These are phyloP conservation scores for Globisporangium orthogonon DNA, from an alignment of 352 stramenopile species.

Conservation along the genomic window DNA sequence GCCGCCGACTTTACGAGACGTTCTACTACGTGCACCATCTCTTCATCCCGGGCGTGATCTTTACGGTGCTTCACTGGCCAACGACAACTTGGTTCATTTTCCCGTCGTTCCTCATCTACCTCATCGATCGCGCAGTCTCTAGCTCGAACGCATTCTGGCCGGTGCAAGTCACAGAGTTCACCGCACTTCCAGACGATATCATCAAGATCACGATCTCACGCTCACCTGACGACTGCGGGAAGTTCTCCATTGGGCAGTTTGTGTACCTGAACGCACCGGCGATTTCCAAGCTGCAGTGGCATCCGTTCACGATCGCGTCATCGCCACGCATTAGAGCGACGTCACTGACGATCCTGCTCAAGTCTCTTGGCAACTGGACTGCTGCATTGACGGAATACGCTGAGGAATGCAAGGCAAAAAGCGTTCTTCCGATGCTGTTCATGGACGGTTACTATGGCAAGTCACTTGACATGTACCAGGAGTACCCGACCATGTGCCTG, in stretches of 20 bases:
- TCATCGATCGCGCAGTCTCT: conserved; percentile 26
- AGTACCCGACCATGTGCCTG: conserved; percentile 28
- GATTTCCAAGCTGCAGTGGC: conserved; percentile 48
- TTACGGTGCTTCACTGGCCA: conserved; percentile 31
- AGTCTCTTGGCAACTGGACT: conserved; percentile 39
- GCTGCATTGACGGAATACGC: conserved; percentile 22
- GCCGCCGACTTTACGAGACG: conserved; percentile 29
- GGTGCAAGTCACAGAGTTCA: conserved; percentile 22
- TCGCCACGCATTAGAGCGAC: conserved; percentile 18
- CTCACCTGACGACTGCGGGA: conserved; percentile 6
- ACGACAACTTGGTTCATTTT: conserved; percentile 30
- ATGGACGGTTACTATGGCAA: conserved; percentile 38
- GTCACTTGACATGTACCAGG: conserved; percentile 24
- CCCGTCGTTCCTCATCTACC: conserved; percentile 29
- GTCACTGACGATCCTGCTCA: conserved; percentile 31
- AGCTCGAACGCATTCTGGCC: conserved; percentile 17
- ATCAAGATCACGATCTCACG: conserved; percentile 32
- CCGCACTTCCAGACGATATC: conserved; percentile 15
- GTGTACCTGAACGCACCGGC: conserved; percentile 37
- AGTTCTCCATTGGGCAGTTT: conserved; percentile 34
- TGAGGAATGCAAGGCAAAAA: conserved; percentile 23
- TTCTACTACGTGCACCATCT: conserved; percentile 48
- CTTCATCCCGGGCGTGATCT: conserved; percentile 23
- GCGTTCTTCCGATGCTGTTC: conserved; percentile 21
- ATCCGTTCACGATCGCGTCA: conserved; percentile 41